A percentile compares a stretch with the other conserved stretches of the same genome.
These are phyloP conservation scores for Penicillium lividum DNA, from an alignment of 495 filamentous ascomycete species.

Conservation along the genomic window DNA sequence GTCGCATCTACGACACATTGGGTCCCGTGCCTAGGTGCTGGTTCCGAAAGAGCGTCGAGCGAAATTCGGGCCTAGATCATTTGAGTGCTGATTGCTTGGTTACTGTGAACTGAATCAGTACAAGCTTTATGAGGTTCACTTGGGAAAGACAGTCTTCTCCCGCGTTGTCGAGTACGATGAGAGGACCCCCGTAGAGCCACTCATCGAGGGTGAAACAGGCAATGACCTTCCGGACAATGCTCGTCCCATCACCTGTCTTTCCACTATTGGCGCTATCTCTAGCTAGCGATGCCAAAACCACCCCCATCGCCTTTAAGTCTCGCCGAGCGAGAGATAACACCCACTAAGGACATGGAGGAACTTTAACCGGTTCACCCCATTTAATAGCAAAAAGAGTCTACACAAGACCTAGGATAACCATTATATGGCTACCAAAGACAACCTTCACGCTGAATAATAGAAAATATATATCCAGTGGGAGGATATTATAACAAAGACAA, in stretches of 20 bases:
- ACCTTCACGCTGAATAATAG: no score
- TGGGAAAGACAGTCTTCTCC: no score
- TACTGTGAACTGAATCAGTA: neutral
- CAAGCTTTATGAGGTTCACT: no score
- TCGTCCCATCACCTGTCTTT: slow-evolving; percentile 8
- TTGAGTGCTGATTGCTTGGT: slow-evolving; percentile 8
- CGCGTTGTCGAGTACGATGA: no score
- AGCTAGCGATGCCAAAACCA: slow-evolving; percentile 6
- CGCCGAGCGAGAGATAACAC: slow-evolving; percentile 7
- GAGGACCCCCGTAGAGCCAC: no score
- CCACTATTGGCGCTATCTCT: neutral
- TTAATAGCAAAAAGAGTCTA: no score
- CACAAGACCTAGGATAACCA: no score
- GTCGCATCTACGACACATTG: slow-evolving; percentile 7
- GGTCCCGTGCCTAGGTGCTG: slow-evolving; percentile 7
- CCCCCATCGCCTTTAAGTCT: slow-evolving; percentile 1
- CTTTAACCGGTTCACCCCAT: no score
- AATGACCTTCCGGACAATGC: slow-evolving; percentile 2
- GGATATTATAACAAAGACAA: no score
- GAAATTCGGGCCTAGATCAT: slow-evolving; percentile 9
- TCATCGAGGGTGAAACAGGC: no score
- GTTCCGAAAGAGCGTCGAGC: slow-evolving; percentile 10
- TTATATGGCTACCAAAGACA: no score
- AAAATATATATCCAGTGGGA: no score
- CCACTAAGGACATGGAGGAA: neutral